Percentiles rank a stretch among this genome's conserved stretches.
These are phyloP conservation scores for Filobasidium floriforme DNA, from an alignment of 768 basidiomycete genomes.

Conservation along the genomic window DNA sequence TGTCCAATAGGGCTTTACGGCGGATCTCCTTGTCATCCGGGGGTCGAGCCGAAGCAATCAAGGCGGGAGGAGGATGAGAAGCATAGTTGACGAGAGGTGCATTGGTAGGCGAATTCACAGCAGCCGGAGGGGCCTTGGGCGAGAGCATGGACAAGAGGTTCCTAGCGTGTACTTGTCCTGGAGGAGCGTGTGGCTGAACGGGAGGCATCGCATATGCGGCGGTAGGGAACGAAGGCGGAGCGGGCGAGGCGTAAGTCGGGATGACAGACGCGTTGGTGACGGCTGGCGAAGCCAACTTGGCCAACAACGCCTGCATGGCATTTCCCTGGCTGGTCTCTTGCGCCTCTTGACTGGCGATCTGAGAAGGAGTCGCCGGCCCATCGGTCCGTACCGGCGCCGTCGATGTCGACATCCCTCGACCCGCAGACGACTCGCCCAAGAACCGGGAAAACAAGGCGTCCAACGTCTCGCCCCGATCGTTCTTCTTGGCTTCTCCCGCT, in stretches of 20 bases:
- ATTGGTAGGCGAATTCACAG: background rate
- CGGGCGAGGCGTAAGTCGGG: background rate
- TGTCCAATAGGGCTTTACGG: background rate
- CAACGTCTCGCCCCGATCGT: conserved; percentile 2
- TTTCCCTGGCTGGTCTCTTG: conserved; percentile 1
- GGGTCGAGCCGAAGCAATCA: background rate
- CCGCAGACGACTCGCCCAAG: conserved; percentile 1
- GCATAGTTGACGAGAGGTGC: background rate
- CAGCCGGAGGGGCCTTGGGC: background rate
- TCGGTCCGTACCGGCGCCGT: background rate
- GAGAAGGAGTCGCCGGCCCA: background rate
- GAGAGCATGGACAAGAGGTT: background rate
- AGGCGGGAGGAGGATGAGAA: background rate
- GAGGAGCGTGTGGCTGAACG: background rate
- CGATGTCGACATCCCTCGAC: conserved; percentile 17
- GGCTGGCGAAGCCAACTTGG: conserved; percentile 7
- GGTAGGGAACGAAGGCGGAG: background rate
- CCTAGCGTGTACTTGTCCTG: background rate
- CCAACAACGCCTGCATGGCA: conserved; percentile 15
- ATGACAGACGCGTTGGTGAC: background rate
- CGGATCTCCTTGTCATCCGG: conserved; percentile 1
- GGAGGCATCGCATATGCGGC: background rate
- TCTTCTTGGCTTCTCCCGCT: background rate
- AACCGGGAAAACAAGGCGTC: background rate
- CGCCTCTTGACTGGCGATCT: background rate